phyloP scores from a whole-genome alignment of 1,139 yeast species.

The Spathaspora sp. region DNA sequence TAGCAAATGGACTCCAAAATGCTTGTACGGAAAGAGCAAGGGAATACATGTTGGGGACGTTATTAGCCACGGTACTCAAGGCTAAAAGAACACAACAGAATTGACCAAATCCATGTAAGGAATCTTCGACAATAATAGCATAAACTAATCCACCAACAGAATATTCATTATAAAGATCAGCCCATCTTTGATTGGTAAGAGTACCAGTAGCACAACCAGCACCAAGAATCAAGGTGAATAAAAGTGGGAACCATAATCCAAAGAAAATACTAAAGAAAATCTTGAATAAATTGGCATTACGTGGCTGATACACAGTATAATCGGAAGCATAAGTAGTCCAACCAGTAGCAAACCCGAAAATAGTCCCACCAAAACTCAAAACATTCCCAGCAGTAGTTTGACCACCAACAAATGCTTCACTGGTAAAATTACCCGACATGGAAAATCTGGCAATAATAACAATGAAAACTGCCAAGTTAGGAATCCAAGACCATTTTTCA shows the following conservation, averaged over 20 bases:
- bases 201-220: constrained; percentile 83
- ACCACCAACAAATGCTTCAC: constrained; percentile 51
- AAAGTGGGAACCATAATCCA: constrained; percentile 68
- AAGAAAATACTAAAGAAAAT: constrained; percentile 62
- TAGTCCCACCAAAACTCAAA: constrained; percentile 79
- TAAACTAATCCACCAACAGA: constrained; percentile 82
- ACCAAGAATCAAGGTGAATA: constrained; percentile 77
- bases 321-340: constrained; percentile 95
- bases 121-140: constrained; percentile 71
- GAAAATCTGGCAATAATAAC: constrained; percentile 77
- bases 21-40: constrained; percentile 84
- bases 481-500: constrained; percentile 89
- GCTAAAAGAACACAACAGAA: constrained; percentile 84
- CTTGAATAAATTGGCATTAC: constrained; percentile 54
- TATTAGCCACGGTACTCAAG: constrained; percentile 83
- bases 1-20: constrained; percentile 67
- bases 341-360: constrained; percentile 91
- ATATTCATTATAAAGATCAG: constrained; percentile 49
- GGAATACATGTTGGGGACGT: constrained; percentile 91
- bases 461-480: constrained; percentile 69
- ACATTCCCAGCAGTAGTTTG: constrained; percentile 69
- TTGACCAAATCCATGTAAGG: constrained; percentile 85
- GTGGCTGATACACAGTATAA: constrained; percentile 82
- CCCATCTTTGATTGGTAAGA: constrained; percentile 46
- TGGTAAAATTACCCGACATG: constrained; percentile 59